A percentile compares a stretch with the other conserved stretches of the same genome.
phyloP scores from a whole-genome alignment of 805 yeast genomes.

The Barnettozyma salicaria region DNA sequence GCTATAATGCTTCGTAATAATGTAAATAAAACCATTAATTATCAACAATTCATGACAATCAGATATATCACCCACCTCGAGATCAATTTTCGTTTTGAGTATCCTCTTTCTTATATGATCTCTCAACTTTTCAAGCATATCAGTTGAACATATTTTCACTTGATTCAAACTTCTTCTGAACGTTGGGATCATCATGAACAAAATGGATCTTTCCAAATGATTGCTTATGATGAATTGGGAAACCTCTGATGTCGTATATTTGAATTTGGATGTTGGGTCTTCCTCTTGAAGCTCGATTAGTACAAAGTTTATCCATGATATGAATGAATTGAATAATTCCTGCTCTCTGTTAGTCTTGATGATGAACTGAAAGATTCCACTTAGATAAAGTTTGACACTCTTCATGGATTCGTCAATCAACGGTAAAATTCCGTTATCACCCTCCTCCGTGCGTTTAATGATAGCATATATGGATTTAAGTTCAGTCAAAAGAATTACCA shows the following conservation, averaged over 20 bases:
- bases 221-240: conserved; percentile 22
- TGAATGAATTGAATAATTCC: conserved; percentile 36
- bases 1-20: conserved; percentile 9
- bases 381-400: conserved; percentile 23
- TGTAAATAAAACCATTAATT: conserved; percentile 8
- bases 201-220: conserved; percentile 21
- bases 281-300: conserved; percentile 27
- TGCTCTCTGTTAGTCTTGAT: conserved; percentile 42
- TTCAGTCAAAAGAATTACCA: conserved; percentile 40
- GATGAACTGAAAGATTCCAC: conserved; percentile 31
- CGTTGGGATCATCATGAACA: conserved; percentile 20
- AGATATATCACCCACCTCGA: conserved; percentile 16
- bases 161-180: conserved; percentile 20
- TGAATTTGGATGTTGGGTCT: conserved; percentile 9
- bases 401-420: conserved; percentile 11
- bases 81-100: background rate
- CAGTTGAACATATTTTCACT: conserved; percentile 20
- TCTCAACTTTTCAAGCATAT: conserved; percentile 19
- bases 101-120: conserved; percentile 6
- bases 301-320: conserved; percentile 36
- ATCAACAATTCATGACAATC: conserved; percentile 16
- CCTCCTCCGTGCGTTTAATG: background rate
- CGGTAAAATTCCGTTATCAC: background rate
- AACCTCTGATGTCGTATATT: conserved; percentile 23
- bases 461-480: conserved; percentile 32